Percentiles rank a stretch among this genome's conserved stretches.
These are phyloP conservation scores for Pachyrhizus erosus DNA, from an alignment of 306 rosid species.

Conservation along the genomic window DNA sequence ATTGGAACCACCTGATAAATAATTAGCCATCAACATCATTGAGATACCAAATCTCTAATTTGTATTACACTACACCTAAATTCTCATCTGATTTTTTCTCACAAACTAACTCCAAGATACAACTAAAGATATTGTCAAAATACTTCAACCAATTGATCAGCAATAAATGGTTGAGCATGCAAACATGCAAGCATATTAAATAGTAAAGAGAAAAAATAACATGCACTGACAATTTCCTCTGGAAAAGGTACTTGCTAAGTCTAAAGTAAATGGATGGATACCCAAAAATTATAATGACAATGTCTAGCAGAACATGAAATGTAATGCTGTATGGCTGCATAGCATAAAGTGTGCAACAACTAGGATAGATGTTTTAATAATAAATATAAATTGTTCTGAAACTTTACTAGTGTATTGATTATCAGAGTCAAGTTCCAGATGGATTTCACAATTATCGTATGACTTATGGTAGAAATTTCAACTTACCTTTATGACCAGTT, in stretches of 20 bases:
- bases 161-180: conserved; percentile 18
- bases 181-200: background rate
- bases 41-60: conserved; percentile 29
- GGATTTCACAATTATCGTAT: conserved; percentile 11
- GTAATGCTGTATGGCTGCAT: background rate
- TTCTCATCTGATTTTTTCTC: background rate
- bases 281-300: conserved; percentile 4
- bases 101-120: background rate
- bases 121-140: background rate
- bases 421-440: conserved; percentile 33
- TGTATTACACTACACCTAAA: conserved; percentile 11
- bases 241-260: background rate
- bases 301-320: background rate
- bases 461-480: conserved; percentile 14
- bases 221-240: background rate
- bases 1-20: conserved; percentile 84
- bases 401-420: conserved; percentile 20
- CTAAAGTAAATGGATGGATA: conserved; percentile 13
- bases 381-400: background rate
- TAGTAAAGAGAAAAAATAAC: background rate
- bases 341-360: background rate
- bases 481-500: conserved; percentile 81
- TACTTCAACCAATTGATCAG: background rate
- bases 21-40: conserved; percentile 42
- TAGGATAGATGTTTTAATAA: conserved; percentile 17